These are phyloP conservation scores for Forsythia viridissima DNA, from an alignment of 257 asterid genomes.

Conservation along the genomic window DNA sequence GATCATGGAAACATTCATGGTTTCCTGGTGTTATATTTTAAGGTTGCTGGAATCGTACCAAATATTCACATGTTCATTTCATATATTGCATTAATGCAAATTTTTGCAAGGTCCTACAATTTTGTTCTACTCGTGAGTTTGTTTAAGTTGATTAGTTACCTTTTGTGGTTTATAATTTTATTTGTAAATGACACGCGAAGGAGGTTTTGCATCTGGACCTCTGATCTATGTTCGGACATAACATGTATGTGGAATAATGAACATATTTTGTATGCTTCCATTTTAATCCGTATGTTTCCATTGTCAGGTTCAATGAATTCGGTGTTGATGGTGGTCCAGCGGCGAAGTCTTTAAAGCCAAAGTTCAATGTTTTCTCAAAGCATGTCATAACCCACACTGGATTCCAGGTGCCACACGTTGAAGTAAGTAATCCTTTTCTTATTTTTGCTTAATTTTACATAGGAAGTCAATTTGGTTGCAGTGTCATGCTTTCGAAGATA, in stretches of 20 bases:
- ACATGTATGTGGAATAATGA: neutral
- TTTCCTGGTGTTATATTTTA: neutral
- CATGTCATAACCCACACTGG: constrained; percentile 70
- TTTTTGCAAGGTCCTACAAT: neutral
- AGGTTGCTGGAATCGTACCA: neutral
- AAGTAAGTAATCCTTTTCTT: constrained; percentile 46
- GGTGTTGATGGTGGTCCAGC: constrained; percentile 94
- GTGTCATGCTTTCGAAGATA: neutral
- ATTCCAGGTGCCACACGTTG: constrained; percentile 59
- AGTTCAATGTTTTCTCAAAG: constrained; percentile 63
- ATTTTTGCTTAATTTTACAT: constrained; percentile 14
- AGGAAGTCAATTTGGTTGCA: neutral
- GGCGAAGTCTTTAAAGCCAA: constrained; percentile 63
- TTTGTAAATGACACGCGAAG: neutral
- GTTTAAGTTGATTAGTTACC: neutral
- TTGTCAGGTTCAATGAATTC: constrained; percentile 67
- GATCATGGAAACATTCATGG: neutral
- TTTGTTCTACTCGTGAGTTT: neutral
- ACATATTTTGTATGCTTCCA: constrained; percentile 3
- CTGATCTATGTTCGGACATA: neutral
- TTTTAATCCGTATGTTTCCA: constrained; percentile 1
- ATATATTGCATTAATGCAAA: constrained; percentile 2
- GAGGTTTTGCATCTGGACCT: neutral
- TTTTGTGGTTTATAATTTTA: constrained; percentile 1
- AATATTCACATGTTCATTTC: neutral